A percentile compares a stretch with the other conserved stretches of the same genome.
These are phyloP conservation scores for Phytopythium kandeliae DNA, from an alignment of 352 stramenopile species.

Conservation along the genomic window DNA sequence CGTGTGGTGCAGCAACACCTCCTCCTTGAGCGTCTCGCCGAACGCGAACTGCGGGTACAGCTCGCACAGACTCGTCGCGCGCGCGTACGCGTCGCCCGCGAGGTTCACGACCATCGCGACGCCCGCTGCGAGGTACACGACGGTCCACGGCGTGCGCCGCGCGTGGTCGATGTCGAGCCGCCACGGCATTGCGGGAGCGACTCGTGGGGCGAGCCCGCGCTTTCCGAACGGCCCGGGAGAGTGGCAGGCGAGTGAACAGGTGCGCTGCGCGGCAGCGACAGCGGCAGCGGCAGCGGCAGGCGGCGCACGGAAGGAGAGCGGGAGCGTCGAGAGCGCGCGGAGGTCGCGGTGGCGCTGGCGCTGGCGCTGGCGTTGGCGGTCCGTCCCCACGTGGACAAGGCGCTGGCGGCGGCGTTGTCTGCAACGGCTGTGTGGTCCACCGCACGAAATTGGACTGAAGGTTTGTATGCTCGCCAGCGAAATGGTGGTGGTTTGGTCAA, in stretches of 20 bases:
- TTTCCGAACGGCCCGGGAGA: neutral
- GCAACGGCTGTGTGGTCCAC: too few relatives aligned
- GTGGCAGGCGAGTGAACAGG: neutral
- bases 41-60: constrained; percentile 67
- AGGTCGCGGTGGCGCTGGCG: too few relatives aligned
- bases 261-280: neutral
- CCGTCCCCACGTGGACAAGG: too few relatives aligned
- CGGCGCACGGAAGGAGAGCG: too few relatives aligned
- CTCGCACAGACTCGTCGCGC: constrained; percentile 36
- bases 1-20: constrained; percentile 54
- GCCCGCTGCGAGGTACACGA: constrained; percentile 36
- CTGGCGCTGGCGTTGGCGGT: too few relatives aligned
- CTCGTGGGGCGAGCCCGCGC: neutral
- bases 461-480: too few relatives aligned
- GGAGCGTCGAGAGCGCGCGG: too few relatives aligned
- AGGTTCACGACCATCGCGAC: constrained; percentile 36
- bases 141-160: constrained; percentile 26
- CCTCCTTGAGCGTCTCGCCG: constrained; percentile 43
- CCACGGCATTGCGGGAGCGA: constrained; percentile 5
- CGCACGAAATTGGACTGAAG: too few relatives aligned
- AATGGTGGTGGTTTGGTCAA: too few relatives aligned
- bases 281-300: neutral
- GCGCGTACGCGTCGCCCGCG: constrained; percentile 37
- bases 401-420: too few relatives aligned
- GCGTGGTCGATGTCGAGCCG: constrained; percentile 9